Base-by-base conservation (phyloP, 164 flowering plant species). In the Annona cherimola region DNA sequence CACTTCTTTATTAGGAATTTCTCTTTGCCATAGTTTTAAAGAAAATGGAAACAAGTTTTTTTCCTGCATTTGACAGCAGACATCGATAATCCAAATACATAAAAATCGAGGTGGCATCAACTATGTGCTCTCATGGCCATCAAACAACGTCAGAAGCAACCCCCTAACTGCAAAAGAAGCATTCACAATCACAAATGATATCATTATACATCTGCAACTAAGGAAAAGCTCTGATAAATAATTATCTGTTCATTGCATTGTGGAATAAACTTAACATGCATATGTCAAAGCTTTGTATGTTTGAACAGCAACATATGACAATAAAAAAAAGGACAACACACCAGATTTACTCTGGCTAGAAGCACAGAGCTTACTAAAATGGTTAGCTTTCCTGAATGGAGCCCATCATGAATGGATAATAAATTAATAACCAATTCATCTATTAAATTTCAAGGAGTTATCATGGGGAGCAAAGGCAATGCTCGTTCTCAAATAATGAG, bases 161-260 rank as follows among this genome's bases (percentile, higher is more conserved):
- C 91, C 72, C 94, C 94, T 88, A 90, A 79, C 92, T 90, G 91
- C 85, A 44, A 78, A 77, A 18, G 40, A 39, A 66, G 12, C 3
- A 63, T 16, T 1, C 41, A 19, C 11, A 8, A 63, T 40, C 67
- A 63, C 12, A 16, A 63, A 39, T 14, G 12, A 9, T 8, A 12
- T 63, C 43, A 43, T 39, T 44, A 4, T 11, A 16, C 14, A 61
- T 20, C 11, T 9, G 26, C 11, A 9, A 61, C 11, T 19, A 63
- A 63, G 5, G 40, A 12, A 63, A 40, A 35, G 41, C 41, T 42
- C 42, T 2, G 40, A 39, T 35, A 63, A 35, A 20, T 16, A 63
- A 4, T 26, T 26, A 26, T 26, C 35, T 26, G 35, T 26, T 26
- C 35, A 26, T 26, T 26, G 35, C 35, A 26, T 26, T 26, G 35